These are phyloP conservation scores for Datisca glomerata DNA, from an alignment of 306 rosid genomes.

Conservation along the genomic window DNA sequence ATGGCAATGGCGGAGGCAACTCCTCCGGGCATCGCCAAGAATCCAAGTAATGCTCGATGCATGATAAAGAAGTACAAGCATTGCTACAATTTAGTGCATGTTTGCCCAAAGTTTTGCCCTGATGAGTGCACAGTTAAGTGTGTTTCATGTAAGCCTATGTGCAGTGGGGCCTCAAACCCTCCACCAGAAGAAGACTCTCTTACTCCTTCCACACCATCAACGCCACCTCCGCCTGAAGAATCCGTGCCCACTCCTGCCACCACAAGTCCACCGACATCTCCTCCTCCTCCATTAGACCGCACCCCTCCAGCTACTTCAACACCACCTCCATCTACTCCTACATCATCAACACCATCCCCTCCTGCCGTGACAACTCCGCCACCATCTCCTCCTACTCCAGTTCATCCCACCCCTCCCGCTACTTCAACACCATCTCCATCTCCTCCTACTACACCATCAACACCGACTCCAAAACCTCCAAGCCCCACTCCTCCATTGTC, in stretches of 20 bases:
- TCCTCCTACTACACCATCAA: background rate
- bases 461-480: conserved; percentile 1
- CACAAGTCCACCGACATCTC: background rate
- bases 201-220: conserved; percentile 10
- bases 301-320: background rate
- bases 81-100: conserved; percentile 43
- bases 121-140: conserved; percentile 38
- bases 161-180: conserved; percentile 18
- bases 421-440: conserved; percentile 3
- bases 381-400: background rate
- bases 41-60: conserved; percentile 32
- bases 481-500: conserved; percentile 2
- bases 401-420: background rate
- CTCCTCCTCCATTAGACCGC: background rate
- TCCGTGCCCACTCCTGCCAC: conserved; percentile 1
- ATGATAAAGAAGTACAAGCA: conserved; percentile 31
- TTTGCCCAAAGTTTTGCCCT: conserved; percentile 55
- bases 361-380: too few species aligned
- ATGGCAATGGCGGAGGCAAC: conserved; percentile 17
- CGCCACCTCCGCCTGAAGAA: conserved; percentile 1
- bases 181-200: conserved; percentile 8
- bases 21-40: conserved; percentile 40
- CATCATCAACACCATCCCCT: background rate
- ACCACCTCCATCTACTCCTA: conserved; percentile 6
- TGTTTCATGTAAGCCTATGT: conserved; percentile 40